phyloP scores from a whole-genome alignment of 2,329 filamentous ascomycete species.

The Pyrenophora seminiperda region DNA sequence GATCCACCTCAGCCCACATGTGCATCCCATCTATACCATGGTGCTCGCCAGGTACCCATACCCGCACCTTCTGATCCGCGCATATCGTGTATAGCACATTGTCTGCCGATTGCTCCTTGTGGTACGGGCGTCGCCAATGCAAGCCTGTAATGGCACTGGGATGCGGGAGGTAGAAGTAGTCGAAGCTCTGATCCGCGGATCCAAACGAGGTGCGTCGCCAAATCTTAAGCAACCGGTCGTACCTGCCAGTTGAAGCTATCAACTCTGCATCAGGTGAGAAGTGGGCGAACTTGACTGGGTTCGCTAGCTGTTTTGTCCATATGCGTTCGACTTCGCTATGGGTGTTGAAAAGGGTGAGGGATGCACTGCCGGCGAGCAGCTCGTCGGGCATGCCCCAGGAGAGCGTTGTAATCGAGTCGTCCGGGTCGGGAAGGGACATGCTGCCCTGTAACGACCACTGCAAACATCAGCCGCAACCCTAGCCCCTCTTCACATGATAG shows the following conservation, averaged over 20 bases:
- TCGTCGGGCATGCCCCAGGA: slow-evolving; percentile 91
- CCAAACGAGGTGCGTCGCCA: slow-evolving; percentile 90
- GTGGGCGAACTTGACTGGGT: slow-evolving; percentile 71
- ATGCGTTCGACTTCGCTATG: slow-evolving; percentile 59
- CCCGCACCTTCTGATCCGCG: slow-evolving; percentile 75
- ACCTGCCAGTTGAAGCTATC: slow-evolving; percentile 77
- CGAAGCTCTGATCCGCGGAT: slow-evolving; percentile 81
- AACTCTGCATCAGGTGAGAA: slow-evolving; percentile 88
- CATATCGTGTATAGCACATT: slow-evolving; percentile 92
- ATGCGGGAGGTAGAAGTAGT: slow-evolving; percentile 88
- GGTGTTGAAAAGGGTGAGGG: slow-evolving; percentile 71
- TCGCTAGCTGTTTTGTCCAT: slow-evolving; percentile 79
- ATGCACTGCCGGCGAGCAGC: slow-evolving; percentile 74
- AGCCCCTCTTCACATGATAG: slow-evolving; percentile 1
- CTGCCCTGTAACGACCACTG: slow-evolving; percentile 67
- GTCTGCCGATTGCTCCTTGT: slow-evolving; percentile 77
- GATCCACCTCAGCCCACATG: slow-evolving; percentile 80
- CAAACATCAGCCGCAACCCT: slow-evolving; percentile 31
- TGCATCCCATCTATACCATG: slow-evolving; percentile 73
- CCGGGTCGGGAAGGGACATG: slow-evolving; percentile 55
- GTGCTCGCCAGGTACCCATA: slow-evolving; percentile 81
- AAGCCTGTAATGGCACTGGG: slow-evolving; percentile 78
- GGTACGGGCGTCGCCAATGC: slow-evolving; percentile 81
- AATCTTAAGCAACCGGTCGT: slow-evolving; percentile 86
- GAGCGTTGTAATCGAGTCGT: slow-evolving; percentile 62